Percentiles rank a stretch among this genome's conserved stretches.
phyloP scores from a whole-genome alignment of 176 grass and related monocot species.

The Tillandsia leiboldiana region DNA sequence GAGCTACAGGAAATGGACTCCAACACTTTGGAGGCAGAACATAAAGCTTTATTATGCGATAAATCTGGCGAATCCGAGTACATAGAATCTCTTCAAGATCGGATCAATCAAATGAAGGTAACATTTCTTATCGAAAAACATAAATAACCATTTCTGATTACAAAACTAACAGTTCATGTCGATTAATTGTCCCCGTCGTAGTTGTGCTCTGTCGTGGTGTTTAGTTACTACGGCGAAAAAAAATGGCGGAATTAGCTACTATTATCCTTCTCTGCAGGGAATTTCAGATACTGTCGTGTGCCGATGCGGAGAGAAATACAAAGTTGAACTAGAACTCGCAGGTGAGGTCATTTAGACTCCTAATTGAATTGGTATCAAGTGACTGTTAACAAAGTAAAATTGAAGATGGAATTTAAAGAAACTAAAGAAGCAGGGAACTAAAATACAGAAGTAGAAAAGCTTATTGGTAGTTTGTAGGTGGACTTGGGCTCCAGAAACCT shows the following conservation, averaged over 20 bases:
- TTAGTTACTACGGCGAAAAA: background rate
- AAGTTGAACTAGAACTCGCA: constrained; percentile 29
- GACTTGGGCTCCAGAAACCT: too few relatives aligned
- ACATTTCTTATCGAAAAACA: background rate
- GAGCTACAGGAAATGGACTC: constrained; percentile 50
- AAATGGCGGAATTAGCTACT: background rate
- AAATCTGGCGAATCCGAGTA: constrained; percentile 62
- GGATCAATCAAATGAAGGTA: constrained; percentile 69
- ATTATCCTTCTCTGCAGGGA: constrained; percentile 28
- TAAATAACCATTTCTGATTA: background rate
- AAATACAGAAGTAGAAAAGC: too few relatives aligned
- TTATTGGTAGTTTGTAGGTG: too few relatives aligned
- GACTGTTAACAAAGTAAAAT: too few relatives aligned
- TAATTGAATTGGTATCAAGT: too few relatives aligned
- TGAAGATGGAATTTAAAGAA: too few relatives aligned
- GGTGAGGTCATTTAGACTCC: too few relatives aligned
- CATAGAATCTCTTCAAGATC: constrained; percentile 46
- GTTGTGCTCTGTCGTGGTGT: background rate
- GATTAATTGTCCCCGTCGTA: background rate
- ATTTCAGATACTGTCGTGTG: constrained; percentile 48
- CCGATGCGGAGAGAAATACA: constrained; percentile 57
- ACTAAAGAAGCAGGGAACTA: too few relatives aligned
- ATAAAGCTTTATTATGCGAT: constrained; percentile 53
- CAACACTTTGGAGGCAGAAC: constrained; percentile 52
- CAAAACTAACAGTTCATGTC: background rate